These are phyloP conservation scores for Saccharomycopsis selenospora DNA, from an alignment of 805 yeast genomes.

Conservation along the genomic window DNA sequence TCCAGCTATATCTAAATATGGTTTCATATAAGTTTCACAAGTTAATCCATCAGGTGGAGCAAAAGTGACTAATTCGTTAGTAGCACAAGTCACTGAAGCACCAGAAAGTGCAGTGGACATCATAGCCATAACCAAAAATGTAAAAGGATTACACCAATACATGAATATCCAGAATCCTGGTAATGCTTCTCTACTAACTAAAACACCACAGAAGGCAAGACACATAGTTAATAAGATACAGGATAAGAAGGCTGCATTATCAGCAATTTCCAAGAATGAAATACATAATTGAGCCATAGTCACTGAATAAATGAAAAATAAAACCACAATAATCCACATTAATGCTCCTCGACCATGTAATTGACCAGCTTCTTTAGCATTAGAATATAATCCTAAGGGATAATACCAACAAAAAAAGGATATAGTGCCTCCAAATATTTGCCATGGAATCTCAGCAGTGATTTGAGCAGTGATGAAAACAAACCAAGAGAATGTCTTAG, in stretches of 20 bases:
- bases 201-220: constrained; percentile 70
- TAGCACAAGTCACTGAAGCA: constrained; percentile 33
- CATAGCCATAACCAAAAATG: constrained; percentile 47
- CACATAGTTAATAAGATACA: constrained; percentile 51
- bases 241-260: constrained; percentile 56
- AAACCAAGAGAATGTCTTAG: constrained; percentile 62
- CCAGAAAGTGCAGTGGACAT: constrained; percentile 40
- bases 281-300: constrained; percentile 51
- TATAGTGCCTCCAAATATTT: constrained; percentile 50
- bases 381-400: constrained; percentile 44
- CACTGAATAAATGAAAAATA: constrained; percentile 46
- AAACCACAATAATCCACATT: constrained; percentile 38
- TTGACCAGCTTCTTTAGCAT: constrained; percentile 35
- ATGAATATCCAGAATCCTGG: constrained; percentile 73
- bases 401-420: constrained; percentile 52
- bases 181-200: constrained; percentile 45
- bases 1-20: constrained; percentile 21
- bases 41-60: constrained; percentile 39
- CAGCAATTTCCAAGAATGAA: constrained; percentile 51
- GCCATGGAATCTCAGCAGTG: constrained; percentile 59
- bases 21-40: constrained; percentile 39
- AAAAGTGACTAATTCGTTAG: constrained; percentile 33
- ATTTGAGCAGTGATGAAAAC: constrained; percentile 57
- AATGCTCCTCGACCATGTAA: constrained; percentile 48
- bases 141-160: constrained; percentile 59